Conservation (phyloP, 768 basidiomycete species). For the Boletus insuetus region DNA sequence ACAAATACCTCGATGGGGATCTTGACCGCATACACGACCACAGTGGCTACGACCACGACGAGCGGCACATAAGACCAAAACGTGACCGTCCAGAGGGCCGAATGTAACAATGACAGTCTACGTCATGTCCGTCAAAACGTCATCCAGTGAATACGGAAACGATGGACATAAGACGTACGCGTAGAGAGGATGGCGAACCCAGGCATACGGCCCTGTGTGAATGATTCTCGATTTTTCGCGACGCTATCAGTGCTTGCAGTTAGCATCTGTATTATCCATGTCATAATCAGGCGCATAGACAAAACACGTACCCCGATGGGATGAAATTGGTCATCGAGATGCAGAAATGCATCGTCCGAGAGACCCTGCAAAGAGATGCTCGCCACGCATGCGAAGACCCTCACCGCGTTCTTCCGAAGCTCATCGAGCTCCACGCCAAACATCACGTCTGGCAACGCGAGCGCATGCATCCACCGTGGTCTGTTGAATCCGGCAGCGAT, state of each 20-base stretch:
- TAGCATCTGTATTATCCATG: no score
- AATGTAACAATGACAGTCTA: conserved; percentile 1
- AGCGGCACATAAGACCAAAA: conserved; percentile 13
- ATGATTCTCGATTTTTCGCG: conserved; percentile 10
- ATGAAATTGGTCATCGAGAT: conserved; percentile 7
- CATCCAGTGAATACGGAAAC: not conserved
- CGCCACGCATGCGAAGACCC: not conserved
- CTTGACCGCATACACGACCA: not conserved
- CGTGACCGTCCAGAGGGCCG: not conserved
- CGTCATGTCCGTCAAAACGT: not conserved
- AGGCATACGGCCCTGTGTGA: conserved; percentile 17
- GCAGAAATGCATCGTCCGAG: not conserved
- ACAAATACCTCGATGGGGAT: conserved; percentile 3
- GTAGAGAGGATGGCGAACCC: conserved; percentile 15
- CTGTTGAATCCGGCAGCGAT: not conserved
- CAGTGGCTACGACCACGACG: not conserved
- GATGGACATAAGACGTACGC: conserved; percentile 3
- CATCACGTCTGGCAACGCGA: not conserved
- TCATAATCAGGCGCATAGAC: no score
- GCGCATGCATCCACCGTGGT: not conserved
- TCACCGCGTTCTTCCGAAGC: not conserved
- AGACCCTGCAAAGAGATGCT: not conserved
- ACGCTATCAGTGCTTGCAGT: not conserved
- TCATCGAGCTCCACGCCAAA: not conserved
- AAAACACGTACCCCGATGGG: conserved; percentile 1